Evolutionary conservation across 805 yeast species (phyloP), one percentile per base, ranked within the genome.

Genomic region (Schizosaccharomyces octosporus): DNA sequence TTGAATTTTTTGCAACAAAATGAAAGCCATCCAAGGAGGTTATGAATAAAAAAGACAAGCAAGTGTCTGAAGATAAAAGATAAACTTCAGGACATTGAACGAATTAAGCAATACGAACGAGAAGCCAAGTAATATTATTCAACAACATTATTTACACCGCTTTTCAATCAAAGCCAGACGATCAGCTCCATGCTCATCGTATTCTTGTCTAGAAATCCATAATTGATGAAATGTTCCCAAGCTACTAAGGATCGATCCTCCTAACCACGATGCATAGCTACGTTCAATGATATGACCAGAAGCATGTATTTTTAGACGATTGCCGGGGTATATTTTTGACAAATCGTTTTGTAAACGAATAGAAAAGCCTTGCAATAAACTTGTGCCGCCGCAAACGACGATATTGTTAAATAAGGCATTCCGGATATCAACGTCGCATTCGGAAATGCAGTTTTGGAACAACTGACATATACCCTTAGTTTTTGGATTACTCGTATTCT

Each of bases 221-320:
- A 66, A 61, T 64, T 76, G 81, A 63, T 81, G 82, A 63, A 75
- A 76, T 55, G 75, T 75, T 60, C 83, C 79, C 74, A 81, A 76
- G 55, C 79, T 76, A n/a, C 84, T 81, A 65, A 83, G 75, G 64
- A 81, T 81, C 62, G 82, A 78, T 0, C 87, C 87, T n/a, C 88
- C 88, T 39, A 82, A 72, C 88, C 88, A 83, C 29, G 78, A 75
- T 60, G 83, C 79, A 64, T 75, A 78, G 64, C 75, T 79, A 64
- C 83, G 76, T 64, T 83, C 87, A 66, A 72, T 69, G 5, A 73
- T 65, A 62, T 72, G 75, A 13, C 73, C 74, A 45, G 78, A 73
- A 57, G 71, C 66, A 41, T 71, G 74, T 24, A 76, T 73, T 62
- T 73, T 70, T 63, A 73, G 72, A 61, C 69, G 72, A 69, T 70